Conservation (phyloP, 768 basidiomycete genomes). For the Vararia minispora region DNA sequence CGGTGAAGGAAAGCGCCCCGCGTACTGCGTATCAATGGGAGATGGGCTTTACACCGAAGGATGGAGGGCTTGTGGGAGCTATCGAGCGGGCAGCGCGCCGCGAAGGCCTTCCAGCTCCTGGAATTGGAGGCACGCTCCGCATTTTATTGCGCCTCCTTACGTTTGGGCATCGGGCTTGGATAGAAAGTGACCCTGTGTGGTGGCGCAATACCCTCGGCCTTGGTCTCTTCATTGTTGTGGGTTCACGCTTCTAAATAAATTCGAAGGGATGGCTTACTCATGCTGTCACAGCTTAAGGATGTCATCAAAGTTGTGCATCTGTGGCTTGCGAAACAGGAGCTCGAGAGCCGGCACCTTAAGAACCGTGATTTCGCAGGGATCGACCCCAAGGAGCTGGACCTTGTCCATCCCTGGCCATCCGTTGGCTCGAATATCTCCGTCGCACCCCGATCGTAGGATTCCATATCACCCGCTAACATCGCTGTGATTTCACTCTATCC, state of each 20-base stretch:
- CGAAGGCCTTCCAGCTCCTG: too few relatives aligned
- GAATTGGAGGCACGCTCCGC: too few relatives aligned
- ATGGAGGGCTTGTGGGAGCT: too few relatives aligned
- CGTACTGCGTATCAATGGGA: too few relatives aligned
- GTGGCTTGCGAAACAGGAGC: constrained; percentile 59
- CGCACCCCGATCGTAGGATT: too few relatives aligned
- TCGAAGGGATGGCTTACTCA: background rate
- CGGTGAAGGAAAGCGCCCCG: too few relatives aligned
- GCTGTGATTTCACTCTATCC: too few relatives aligned
- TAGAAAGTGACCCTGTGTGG: constrained; percentile 67
- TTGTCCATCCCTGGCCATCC: constrained; percentile 35
- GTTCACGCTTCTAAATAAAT: constrained; percentile 12
- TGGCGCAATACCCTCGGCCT: constrained; percentile 64
- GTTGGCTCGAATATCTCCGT: too few relatives aligned
- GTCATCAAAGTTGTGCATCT: constrained; percentile 56
- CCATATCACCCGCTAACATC: too few relatives aligned
- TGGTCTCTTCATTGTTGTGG: constrained; percentile 54
- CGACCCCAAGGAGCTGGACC: constrained; percentile 54
- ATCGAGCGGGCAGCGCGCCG: too few relatives aligned
- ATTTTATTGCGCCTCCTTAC: too few relatives aligned
- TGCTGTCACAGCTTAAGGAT: constrained; percentile 44
- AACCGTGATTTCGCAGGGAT: constrained; percentile 64
- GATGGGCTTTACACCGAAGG: too few relatives aligned
- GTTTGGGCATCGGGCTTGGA: constrained; percentile 53
- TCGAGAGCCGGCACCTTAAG: constrained; percentile 57